phyloP scores from a whole-genome alignment of 352 stramenopile species.

The Phytophthora rubi region DNA sequence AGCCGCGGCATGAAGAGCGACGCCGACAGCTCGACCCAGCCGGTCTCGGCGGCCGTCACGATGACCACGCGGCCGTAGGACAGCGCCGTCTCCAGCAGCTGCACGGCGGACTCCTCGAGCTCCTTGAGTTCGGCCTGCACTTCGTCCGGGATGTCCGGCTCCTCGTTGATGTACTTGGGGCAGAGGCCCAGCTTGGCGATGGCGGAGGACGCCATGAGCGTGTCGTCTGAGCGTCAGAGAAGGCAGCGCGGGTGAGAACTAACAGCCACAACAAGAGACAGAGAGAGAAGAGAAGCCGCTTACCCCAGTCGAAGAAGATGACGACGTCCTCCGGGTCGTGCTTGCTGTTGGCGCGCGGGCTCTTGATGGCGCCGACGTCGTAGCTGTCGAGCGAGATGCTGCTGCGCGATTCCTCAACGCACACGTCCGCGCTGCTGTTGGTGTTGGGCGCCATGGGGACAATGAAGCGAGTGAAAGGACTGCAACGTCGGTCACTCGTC shows the following conservation, averaged over 20 bases:
- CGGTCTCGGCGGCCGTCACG: constrained; percentile 88
- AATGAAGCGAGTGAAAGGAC: constrained; percentile 3
- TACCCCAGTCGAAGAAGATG: constrained; percentile 91
- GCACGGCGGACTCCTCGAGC: constrained; percentile 79
- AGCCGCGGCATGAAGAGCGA: constrained; percentile 89
- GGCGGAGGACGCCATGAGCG: constrained; percentile 79
- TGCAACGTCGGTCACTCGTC: constrained; percentile 25
- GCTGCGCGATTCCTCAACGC: constrained; percentile 62
- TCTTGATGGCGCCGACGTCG: constrained; percentile 49
- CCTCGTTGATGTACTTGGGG: constrained; percentile 88
- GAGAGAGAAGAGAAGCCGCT: constrained; percentile 18
- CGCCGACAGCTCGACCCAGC: constrained; percentile 91
- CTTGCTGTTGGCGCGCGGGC: constrained; percentile 37
- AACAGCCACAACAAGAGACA: neutral
- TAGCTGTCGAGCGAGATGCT: constrained; percentile 63
- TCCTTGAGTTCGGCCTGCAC: constrained; percentile 77
- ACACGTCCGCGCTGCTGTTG: constrained; percentile 59
- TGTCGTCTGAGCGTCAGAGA: constrained; percentile 60
- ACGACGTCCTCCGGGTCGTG: constrained; percentile 63
- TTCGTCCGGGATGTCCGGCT: constrained; percentile 73
- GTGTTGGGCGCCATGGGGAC: constrained; percentile 67
- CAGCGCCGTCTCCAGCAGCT: constrained; percentile 76
- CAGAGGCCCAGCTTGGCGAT: constrained; percentile 82
- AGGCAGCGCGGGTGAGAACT: constrained; percentile 18
- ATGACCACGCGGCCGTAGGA: constrained; percentile 85